Evolutionary conservation across 345 rosid genomes (phyloP).

Genomic region (thale cress (Arabidopsis thaliana)): DNA sequence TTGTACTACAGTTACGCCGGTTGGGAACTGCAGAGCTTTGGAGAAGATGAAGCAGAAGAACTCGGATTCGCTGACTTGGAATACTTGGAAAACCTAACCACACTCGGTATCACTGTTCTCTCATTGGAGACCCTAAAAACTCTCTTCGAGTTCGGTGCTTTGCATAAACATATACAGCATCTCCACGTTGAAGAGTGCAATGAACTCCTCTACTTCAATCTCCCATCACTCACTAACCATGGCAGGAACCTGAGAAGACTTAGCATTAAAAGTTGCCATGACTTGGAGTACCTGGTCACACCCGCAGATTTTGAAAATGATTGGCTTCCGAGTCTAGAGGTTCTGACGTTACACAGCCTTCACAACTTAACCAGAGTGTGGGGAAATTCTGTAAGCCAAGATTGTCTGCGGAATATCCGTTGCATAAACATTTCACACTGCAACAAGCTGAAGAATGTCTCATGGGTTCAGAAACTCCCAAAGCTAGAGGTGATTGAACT

Average conservation of each 20-base stretch:
- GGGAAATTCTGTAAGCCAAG: constrained; percentile 43
- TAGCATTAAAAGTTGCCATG: constrained; percentile 54
- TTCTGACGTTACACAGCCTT: constrained; percentile 55
- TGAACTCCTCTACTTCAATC: constrained; percentile 39
- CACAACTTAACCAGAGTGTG: constrained; percentile 49
- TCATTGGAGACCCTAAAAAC: constrained; percentile 38
- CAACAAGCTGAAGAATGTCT: constrained; percentile 52
- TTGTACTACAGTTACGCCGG: constrained; percentile 56
- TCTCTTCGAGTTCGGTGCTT: constrained; percentile 33
- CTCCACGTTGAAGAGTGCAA: constrained; percentile 52
- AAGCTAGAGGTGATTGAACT: constrained; percentile 53
- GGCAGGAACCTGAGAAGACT: constrained; percentile 57
- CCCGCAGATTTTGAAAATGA: constrained; percentile 40
- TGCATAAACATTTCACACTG: constrained; percentile 55
- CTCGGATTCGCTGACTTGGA: constrained; percentile 52
- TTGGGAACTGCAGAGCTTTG: constrained; percentile 48
- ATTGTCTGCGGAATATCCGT: constrained; percentile 51
- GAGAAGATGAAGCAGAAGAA: constrained; percentile 39
- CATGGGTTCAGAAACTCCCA: constrained; percentile 53
- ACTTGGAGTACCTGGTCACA: constrained; percentile 49
- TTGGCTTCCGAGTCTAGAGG: constrained; percentile 60
- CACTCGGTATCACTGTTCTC: constrained; percentile 54
- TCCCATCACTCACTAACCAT: constrained; percentile 42
- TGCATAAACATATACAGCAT: constrained; percentile 50
- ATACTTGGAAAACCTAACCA: constrained; percentile 45